Conservation (phyloP, 768 basidiomycete genomes). For the Terana coerulea region DNA sequence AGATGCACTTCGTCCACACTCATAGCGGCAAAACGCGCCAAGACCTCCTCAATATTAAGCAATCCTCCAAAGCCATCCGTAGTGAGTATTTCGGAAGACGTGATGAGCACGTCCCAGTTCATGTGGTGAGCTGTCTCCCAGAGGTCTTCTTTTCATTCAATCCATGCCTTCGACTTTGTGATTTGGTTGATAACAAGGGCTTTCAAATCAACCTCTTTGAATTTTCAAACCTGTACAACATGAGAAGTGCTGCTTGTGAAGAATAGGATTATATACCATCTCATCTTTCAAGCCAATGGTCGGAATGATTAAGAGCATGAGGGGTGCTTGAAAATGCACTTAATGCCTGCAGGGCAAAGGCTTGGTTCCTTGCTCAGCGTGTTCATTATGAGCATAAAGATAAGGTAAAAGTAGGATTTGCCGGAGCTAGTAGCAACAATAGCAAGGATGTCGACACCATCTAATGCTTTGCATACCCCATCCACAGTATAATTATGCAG, state of each 20-base stretch:
- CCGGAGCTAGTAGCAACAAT: not conserved
- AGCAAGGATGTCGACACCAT: not conserved
- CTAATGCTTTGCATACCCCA: not conserved
- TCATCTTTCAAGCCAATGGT: not conserved
- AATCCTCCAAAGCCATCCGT: no score
- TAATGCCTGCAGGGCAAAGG: not conserved
- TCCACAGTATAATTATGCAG: not conserved
- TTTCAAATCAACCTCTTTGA: no score
- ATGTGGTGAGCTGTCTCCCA: no score
- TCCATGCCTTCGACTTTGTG: no score
- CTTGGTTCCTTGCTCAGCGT: not conserved
- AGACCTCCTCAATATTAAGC: no score
- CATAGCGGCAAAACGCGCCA: no score
- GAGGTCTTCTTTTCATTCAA: no score
- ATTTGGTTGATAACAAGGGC: not conserved
- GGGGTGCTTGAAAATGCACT: not conserved
- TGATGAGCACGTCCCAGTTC: no score
- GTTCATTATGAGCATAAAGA: not conserved
- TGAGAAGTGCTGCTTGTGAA: no score
- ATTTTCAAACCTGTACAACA: no score
- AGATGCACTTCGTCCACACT: not conserved
- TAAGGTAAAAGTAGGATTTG: not conserved
- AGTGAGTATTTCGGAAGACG: no score
- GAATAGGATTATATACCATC: no score
- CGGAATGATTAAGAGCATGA: not conserved